These are phyloP conservation scores for Colletotrichum spaethianum DNA, from an alignment of 2,329 filamentous ascomycete species.

Conservation along the genomic window DNA sequence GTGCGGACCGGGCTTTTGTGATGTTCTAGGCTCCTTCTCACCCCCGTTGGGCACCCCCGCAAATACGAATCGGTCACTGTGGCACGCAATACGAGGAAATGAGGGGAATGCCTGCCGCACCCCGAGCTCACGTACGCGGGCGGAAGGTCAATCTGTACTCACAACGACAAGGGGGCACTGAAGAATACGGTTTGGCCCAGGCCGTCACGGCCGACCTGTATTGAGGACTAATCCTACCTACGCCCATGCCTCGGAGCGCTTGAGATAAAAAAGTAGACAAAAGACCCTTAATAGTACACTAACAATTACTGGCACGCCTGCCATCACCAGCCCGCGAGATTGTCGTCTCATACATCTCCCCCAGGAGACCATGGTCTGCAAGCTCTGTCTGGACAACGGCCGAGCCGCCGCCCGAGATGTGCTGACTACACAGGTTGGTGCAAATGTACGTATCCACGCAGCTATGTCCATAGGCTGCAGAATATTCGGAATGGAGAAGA, in stretches of 20 bases:
- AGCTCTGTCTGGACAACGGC: constrained; percentile 1
- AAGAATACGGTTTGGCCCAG: constrained; percentile 7
- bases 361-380: constrained; percentile 4
- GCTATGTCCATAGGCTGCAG: constrained; percentile 41
- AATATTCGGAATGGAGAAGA: constrained; percentile 25
- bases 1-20: constrained; percentile 4
- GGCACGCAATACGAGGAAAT: constrained; percentile 23
- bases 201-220: constrained; percentile 37
- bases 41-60: constrained; percentile 31
- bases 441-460: constrained; percentile 42
- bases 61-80: constrained; percentile 35
- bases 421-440: constrained; percentile 27
- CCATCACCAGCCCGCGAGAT: constrained; percentile 16
- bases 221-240: constrained; percentile 38
- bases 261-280: constrained; percentile 38
- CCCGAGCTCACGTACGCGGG: constrained; percentile 5
- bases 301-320: constrained; percentile 41
- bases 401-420: not conserved
- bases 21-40: constrained; percentile 16
- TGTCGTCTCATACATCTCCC: constrained; percentile 10
- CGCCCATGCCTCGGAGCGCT: constrained; percentile 31
- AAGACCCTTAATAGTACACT: constrained; percentile 42
- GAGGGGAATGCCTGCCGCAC: constrained; percentile 19
- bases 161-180: not conserved
- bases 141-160: not conserved